These are phyloP conservation scores for Globisporangium alternatum DNA, from an alignment of 352 stramenopile species.

Conservation along the genomic window DNA sequence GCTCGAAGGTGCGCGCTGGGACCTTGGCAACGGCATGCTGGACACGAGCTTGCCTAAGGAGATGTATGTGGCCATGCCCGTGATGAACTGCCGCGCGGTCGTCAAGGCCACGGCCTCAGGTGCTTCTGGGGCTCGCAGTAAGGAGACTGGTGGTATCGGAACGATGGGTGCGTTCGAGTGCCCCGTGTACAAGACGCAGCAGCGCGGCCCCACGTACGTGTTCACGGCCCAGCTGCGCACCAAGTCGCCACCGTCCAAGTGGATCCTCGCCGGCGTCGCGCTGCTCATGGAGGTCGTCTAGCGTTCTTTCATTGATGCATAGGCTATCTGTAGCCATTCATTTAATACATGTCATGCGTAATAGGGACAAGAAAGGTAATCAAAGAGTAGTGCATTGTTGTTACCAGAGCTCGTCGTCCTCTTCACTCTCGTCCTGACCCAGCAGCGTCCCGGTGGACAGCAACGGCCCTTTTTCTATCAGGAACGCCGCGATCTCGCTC, in stretches of 20 bases:
- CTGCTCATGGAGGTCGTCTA: constrained; percentile 37
- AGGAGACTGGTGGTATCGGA: constrained; percentile 9
- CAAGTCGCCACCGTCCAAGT: constrained; percentile 86
- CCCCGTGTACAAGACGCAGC: constrained; percentile 90
- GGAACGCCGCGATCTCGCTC: constrained; percentile 43
- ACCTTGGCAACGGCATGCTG: constrained; percentile 75
- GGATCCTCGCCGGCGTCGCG: constrained; percentile 87
- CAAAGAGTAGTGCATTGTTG: neutral
- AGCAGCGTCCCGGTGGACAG: constrained; percentile 41
- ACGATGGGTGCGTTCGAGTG: constrained; percentile 63
- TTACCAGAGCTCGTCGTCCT: constrained; percentile 20
- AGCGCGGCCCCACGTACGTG: constrained; percentile 87
- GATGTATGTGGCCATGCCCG: constrained; percentile 91
- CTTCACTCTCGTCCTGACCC: constrained; percentile 13
- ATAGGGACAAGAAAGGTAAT: too few species aligned
- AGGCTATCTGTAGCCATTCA: neutral
- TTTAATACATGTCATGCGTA: too few species aligned
- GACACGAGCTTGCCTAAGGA: constrained; percentile 85
- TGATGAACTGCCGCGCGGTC: constrained; percentile 87
- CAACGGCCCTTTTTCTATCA: constrained; percentile 29
- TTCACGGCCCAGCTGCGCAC: constrained; percentile 87
- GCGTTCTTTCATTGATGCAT: too few species aligned
- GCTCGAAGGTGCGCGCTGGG: constrained; percentile 90
- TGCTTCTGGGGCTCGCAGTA: constrained; percentile 6
- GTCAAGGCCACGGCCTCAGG: constrained; percentile 23